Base-by-base conservation (phyloP, 2,329 filamentous ascomycete genomes). In the Microdochium paspali region DNA sequence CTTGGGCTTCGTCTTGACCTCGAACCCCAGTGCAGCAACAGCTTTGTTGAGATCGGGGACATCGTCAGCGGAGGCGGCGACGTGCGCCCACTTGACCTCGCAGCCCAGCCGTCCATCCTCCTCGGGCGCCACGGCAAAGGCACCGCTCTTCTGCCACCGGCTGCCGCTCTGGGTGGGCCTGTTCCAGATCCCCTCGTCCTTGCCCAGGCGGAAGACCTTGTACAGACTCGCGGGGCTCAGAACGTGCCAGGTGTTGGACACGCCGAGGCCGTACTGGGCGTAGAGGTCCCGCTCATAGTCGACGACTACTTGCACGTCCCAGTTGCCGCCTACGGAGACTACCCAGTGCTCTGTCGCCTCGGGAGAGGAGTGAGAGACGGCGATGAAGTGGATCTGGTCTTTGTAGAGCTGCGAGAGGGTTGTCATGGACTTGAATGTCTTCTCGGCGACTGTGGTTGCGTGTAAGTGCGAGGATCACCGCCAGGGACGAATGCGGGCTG, bases 141-240 rank as follows among this genome's bases (percentile, higher is more conserved):
- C 77, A 24, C 84, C 84, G 43, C 75, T 70, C 24, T 68, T 83
- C 71, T 88, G 84, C 84, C 84, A 88, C 46, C 81, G 65, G 53
- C 66, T 79, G 32, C 84, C 84, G 58, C 77, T 84, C 63, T 84
- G 79, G 2, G 79, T 82, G 2, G 78, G 71, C 23, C 77, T 65
- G 58, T 83, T 83, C 74, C 77, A 83, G 53, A 87, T 84, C 13
- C 79, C 74, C 58, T 87, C 81, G 44, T 76, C 66, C 51, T 71
- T 75, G 12, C 76, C 79, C 24, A 87, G 65, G 48, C 67, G 73
- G 50, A 77, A 77, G 2, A 76, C 73, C n/a, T 68, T 71, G 56
- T 72, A 78, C 49, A 87, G 52, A n/a, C 74, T 70, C 47, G 69
- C 59, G 1, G 81, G 82, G 47, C 71, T 77, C 15, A 85, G 61